phyloP scores from a whole-genome alignment of 208 protist genomes.

The Leishmania gerbilli region DNA sequence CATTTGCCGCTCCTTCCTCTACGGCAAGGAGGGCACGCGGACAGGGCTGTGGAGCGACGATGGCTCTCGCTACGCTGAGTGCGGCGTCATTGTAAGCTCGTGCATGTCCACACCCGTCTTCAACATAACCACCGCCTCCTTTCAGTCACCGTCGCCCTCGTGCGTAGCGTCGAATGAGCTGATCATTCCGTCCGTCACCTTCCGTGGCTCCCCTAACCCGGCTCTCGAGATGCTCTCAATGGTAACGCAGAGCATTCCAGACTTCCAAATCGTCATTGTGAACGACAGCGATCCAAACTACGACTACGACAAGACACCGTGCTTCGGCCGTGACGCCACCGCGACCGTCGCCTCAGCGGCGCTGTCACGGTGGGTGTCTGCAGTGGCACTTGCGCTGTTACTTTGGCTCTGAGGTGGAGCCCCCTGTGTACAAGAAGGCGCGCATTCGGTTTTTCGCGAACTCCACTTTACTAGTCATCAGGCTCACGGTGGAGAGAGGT shows the following conservation, averaged over 20 bases:
- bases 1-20: slow-evolving; percentile 57
- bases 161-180: slow-evolving; percentile 34
- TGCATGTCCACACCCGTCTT: slow-evolving; percentile 42
- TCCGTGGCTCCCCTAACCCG: slow-evolving; percentile 26
- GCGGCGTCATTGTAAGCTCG: slow-evolving; percentile 39
- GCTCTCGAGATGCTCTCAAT: slow-evolving; percentile 31
- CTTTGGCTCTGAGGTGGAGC: neutral
- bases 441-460: too few species aligned
- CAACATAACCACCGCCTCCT: slow-evolving; percentile 27
- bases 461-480: neutral
- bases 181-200: slow-evolving; percentile 38
- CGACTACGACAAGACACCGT: slow-evolving; percentile 40
- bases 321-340: slow-evolving; percentile 34
- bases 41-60: slow-evolving; percentile 40
- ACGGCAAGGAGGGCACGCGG: slow-evolving; percentile 23
- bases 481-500: neutral
- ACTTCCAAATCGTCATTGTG: slow-evolving; percentile 55
- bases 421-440: neutral
- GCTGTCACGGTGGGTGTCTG: neutral
- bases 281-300: slow-evolving; percentile 43
- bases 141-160: slow-evolving; percentile 15
- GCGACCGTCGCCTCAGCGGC: neutral
- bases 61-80: slow-evolving; percentile 40
- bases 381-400: neutral
- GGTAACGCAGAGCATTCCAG: slow-evolving; percentile 40